Evolutionary conservation across 371 early-diverging fungal species (phyloP), one percentile per base, ranked within the genome.

Genomic region (Dipsacomyces acuminosporus): DNA sequence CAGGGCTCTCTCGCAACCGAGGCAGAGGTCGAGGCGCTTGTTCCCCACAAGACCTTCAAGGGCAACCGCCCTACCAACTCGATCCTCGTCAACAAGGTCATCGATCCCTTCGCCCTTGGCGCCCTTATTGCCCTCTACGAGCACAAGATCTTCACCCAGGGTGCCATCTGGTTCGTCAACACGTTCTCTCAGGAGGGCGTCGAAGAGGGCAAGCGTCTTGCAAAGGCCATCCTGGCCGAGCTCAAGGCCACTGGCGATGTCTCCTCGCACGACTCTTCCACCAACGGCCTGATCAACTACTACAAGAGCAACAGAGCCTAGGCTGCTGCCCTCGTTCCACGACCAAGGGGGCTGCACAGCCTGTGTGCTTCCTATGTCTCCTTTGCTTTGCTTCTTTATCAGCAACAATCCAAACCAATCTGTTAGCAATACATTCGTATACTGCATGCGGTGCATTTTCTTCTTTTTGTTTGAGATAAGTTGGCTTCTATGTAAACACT

Each of bases 101-200:
- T 92, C 22, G 91, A 89, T 18, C 98, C 99, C n/a, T 82, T 82
- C 33, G 89, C 89, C 4, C 82, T 99, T 15, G 99, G 99, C 44
- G 81, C 88, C 7, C 74, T 99, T 56, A 87, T 99, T 72, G 94
- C 98, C 40, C 70, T 96, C 75, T 99, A 99, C 66, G 99, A 99
- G 80, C 99, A 99, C 85, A 99, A 99, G 86, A 98, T 99, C 73
- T 99, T 98, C 74, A 89, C 93, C 20, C 98, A 97, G 78, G 99
- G 99, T 50, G 83, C 89, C 43, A 87, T 96, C 59, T 99, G 96
- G 98, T 82, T 90, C 63, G 93, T 99, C 76, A 99, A 99, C 84
- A 91, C 91, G 40, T 90, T 79, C 73, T 94, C 95, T 64, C 95
- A 99, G 82, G 98, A 98, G 94, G 99, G 99, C 58, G 99, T 99